These are phyloP conservation scores for Mollisia scopiformis DNA, from an alignment of 2,329 filamentous ascomycete species.

Conservation along the genomic window DNA sequence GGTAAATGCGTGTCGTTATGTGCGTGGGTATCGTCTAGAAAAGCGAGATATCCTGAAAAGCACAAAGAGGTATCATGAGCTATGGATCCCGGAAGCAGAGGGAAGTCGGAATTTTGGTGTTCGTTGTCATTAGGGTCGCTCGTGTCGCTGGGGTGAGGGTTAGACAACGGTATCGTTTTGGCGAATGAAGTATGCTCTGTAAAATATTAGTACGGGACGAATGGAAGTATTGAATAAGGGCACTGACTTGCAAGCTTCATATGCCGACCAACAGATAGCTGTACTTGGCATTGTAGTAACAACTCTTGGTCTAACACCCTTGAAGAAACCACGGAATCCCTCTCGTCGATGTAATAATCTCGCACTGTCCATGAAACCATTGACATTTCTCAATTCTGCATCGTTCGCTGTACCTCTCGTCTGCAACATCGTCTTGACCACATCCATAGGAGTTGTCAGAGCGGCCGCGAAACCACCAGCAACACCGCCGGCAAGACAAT, in stretches of 20 bases:
- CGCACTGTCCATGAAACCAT: slow-evolving; percentile 34
- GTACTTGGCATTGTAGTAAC: slow-evolving; percentile 98
- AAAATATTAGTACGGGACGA: slow-evolving; percentile 9
- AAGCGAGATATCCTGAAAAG: slow-evolving; percentile 1
- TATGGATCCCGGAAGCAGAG: not conserved
- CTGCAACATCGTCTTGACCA: slow-evolving; percentile 97
- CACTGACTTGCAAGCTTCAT: slow-evolving; percentile 69
- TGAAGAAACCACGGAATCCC: slow-evolving; percentile 86
- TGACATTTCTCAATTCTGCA: slow-evolving; percentile 57
- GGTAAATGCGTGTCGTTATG: not conserved
- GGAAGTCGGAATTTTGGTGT: not conserved
- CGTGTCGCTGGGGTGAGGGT: slow-evolving; percentile 3
- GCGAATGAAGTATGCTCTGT: slow-evolving; percentile 63
- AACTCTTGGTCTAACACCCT: slow-evolving; percentile 86
- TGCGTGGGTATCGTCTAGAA: not conserved
- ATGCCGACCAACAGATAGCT: slow-evolving; percentile 95
- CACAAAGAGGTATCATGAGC: not conserved
- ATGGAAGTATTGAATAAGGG: not conserved
- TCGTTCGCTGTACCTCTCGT: slow-evolving; percentile 86
- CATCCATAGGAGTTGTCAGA: slow-evolving; percentile 93
- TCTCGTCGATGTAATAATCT: slow-evolving; percentile 65
- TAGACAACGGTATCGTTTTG: slow-evolving; percentile 46
- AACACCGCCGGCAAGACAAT: slow-evolving; percentile 89
- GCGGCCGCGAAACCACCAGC: slow-evolving; percentile 93
- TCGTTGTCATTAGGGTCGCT: not conserved